Conservation (phyloP, 2,329 filamentous ascomycete species). For the Fusarium sp. region DNA sequence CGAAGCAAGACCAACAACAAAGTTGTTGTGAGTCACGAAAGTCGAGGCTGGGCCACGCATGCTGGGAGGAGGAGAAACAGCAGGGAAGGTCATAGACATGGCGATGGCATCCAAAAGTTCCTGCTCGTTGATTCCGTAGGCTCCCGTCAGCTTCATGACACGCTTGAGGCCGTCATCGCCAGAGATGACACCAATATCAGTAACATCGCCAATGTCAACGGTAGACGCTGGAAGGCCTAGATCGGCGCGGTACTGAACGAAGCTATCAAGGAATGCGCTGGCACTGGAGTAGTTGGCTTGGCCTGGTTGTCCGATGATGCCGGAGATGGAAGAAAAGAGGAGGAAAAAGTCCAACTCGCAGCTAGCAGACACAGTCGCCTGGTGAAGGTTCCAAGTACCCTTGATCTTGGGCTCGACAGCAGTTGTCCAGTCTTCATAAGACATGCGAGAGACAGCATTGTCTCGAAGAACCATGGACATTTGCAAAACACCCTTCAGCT, state of each 20-base stretch:
- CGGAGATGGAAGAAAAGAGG: conserved; percentile 50
- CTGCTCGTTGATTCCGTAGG: conserved; percentile 16
- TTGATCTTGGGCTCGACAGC: conserved; percentile 48
- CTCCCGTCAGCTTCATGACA: conserved; percentile 12
- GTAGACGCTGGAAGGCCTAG: conserved; percentile 51
- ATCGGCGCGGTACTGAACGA: conserved; percentile 51
- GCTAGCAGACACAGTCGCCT: conserved; percentile 46
- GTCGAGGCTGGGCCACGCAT: conserved; percentile 4
- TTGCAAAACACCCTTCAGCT: conserved; percentile 56
- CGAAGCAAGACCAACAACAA: conserved; percentile 30
- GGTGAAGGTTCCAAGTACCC: conserved; percentile 54
- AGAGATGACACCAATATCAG: conserved; percentile 53
- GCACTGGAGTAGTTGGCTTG: conserved; percentile 58
- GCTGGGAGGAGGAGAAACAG: not conserved
- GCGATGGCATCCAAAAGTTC: conserved; percentile 24
- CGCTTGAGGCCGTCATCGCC: conserved; percentile 24
- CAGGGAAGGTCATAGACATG: conserved; percentile 6
- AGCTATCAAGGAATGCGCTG: conserved; percentile 56
- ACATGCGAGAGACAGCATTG: conserved; percentile 49
- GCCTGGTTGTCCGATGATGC: conserved; percentile 49
- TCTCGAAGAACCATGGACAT: conserved; percentile 53
- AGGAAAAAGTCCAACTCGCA: conserved; percentile 53
- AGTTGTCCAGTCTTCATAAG: conserved; percentile 46
- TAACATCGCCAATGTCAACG: conserved; percentile 53
- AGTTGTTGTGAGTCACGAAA: conserved; percentile 15